Evolutionary conservation across 805 yeast genomes (phyloP), one percentile per base, ranked within the genome.

Genomic region (Metschnikowia borealis): DNA sequence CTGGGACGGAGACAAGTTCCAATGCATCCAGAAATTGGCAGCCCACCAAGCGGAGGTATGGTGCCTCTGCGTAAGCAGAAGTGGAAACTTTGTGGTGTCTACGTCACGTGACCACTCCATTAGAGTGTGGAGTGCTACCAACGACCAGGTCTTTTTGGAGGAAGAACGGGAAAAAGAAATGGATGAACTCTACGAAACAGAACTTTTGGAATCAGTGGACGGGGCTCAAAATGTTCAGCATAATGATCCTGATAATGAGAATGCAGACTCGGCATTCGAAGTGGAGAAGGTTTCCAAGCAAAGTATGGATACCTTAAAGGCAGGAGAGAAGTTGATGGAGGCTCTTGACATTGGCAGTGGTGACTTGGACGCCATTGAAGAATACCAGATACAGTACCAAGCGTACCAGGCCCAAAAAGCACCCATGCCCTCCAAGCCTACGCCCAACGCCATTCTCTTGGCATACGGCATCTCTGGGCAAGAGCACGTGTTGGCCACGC

Each of bases 1-100:
- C 68, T 94, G 99, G 99, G 99, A 94, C 67, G 99, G 98, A 57
- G 95, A 88, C 61, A 94, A 94, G 68, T 94, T 94, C 67, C 97
- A 89, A 60, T 87, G 92, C 67, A 82, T 94, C 54, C 98, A 94
- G 68, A 88, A 86, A 61, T 74, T 94, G 32, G 78, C 82, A 4
- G 79, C 82, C 7, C 98, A 94, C 66, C 96, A 89, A 52, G 80
- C 89, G 50, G 98, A 94, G 70, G 95, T 94, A 21, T 94, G 98
- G 99, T 80, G 89, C 37, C 65, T 94, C 44, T 85, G 91, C n/a
- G 79, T 92, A 15, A 83, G 95, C 52, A 68, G 70, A 23, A 81
- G 78, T 57, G 96, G 96, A 2, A 70, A 78, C 18, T 83, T 83
- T 59, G 80, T 89, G 55, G 84, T 88, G 4, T 80, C 95, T 15